These are phyloP conservation scores for Barbarea vulgaris DNA, from an alignment of 345 rosid species.

Conservation along the genomic window DNA sequence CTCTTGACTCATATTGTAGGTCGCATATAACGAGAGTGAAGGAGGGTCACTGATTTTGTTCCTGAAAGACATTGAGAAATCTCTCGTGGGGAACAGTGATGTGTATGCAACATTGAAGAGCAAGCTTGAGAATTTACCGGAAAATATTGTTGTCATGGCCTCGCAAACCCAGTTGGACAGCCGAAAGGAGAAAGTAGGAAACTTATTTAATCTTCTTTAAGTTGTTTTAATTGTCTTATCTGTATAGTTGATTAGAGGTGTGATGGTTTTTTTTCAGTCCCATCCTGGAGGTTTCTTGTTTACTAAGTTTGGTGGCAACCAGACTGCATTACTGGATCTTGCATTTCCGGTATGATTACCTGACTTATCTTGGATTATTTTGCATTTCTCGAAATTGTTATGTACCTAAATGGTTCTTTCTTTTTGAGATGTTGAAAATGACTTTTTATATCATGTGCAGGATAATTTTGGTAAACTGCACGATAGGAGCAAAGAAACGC, in stretches of 20 bases:
- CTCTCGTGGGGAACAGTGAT: constrained; percentile 74
- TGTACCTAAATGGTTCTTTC: neutral
- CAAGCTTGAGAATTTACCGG: constrained; percentile 83
- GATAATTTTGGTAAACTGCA: constrained; percentile 85
- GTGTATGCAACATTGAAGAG: constrained; percentile 61
- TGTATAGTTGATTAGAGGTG: constrained; percentile 13
- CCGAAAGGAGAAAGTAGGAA: constrained; percentile 89
- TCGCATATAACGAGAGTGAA: constrained; percentile 70
- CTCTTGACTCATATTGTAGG: constrained; percentile 49
- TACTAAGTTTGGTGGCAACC: constrained; percentile 93
- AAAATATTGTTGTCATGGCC: constrained; percentile 78
- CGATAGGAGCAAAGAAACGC: constrained; percentile 87
- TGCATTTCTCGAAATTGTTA: neutral
- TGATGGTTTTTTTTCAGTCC: constrained; percentile 55
- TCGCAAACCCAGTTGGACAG: constrained; percentile 88
- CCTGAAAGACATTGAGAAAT: constrained; percentile 91
- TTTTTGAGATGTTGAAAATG: constrained; percentile 17
- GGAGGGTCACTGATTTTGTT: constrained; percentile 72
- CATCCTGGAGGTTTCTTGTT: constrained; percentile 92
- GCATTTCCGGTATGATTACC: constrained; percentile 78
- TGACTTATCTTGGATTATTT: constrained; percentile 3
- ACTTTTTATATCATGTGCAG: constrained; percentile 47
- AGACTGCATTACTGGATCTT: constrained; percentile 86
- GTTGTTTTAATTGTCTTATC: constrained; percentile 2
- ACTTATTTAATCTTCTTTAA: neutral